These are phyloP conservation scores for sorghum (Sorghum bicolor) DNA, from an alignment of 176 grass and related monocot species.

Conservation along the genomic window Sorghum_bicolor_NCBIv3 NC_012879.2:59307001-59307500, in stretches of 20 bases:
- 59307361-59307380: neutral
- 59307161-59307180: conserved; percentile 23
- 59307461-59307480: too few relatives aligned
- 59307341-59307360: neutral
- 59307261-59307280: neutral
- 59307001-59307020: neutral
- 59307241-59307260: neutral
- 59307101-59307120: conserved; percentile 31
- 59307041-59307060: neutral
- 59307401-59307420: too few relatives aligned
- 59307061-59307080: conserved; percentile 22
- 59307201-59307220: neutral
- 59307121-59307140: conserved; percentile 30
- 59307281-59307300: too few relatives aligned
- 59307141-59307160: conserved; percentile 7
- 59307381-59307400: too few relatives aligned
- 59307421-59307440: too few relatives aligned
- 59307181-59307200: conserved; percentile 4
- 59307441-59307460: too few relatives aligned
- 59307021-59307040: neutral
- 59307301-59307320: too few relatives aligned
- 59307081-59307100: conserved; percentile 24
- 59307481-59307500: too few relatives aligned
- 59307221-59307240: neutral
- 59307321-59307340: neutral